Percentiles rank a stretch among this genome's conserved stretches.
Conservation (phyloP, 2,329 filamentous ascomycete species). For the Arthroderma uncinatum region DNA sequence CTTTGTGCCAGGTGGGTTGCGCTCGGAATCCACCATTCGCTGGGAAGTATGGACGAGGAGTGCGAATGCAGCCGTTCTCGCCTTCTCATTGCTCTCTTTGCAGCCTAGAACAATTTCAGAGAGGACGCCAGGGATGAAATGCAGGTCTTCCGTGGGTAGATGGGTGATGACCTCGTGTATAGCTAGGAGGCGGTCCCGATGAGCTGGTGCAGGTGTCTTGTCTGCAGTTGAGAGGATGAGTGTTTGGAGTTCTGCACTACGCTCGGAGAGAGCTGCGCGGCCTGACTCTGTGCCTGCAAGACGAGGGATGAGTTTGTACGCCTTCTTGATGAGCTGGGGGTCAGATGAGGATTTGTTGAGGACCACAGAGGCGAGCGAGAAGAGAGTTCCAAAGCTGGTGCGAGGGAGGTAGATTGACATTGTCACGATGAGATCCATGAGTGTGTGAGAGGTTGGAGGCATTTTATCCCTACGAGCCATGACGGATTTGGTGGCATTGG, state of each 20-base stretch:
- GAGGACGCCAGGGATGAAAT: slow-evolving; percentile 85
- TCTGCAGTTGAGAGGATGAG: slow-evolving; percentile 68
- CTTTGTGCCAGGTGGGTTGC: slow-evolving; percentile 48
- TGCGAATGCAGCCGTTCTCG: slow-evolving; percentile 78
- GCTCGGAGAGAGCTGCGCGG: slow-evolving; percentile 60
- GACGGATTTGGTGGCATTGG: slow-evolving; percentile 50
- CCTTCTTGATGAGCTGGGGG: slow-evolving; percentile 94
- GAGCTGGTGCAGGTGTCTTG: slow-evolving; percentile 74
- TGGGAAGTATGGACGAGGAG: slow-evolving; percentile 80
- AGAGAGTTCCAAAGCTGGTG: slow-evolving; percentile 72
- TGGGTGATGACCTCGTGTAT: slow-evolving; percentile 70
- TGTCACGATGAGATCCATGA: slow-evolving; percentile 94
- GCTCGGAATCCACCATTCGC: slow-evolving; percentile 58
- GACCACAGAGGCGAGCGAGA: slow-evolving; percentile 73
- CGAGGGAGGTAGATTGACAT: slow-evolving; percentile 88
- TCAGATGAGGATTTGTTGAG: slow-evolving; percentile 58
- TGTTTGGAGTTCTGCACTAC: slow-evolving; percentile 67
- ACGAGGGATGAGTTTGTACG: slow-evolving; percentile 92
- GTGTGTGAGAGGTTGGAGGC: slow-evolving; percentile 84
- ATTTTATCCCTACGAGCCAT: slow-evolving; percentile 58
- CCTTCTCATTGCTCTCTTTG: slow-evolving; percentile 96
- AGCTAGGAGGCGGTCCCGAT: slow-evolving; percentile 74
- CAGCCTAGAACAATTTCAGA: slow-evolving; percentile 92
- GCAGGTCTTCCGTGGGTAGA: slow-evolving; percentile 64
- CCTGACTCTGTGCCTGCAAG: slow-evolving; percentile 72